These are phyloP conservation scores for Strobilomyces confusus DNA, from an alignment of 768 basidiomycete species.

Conservation along the genomic window DNA sequence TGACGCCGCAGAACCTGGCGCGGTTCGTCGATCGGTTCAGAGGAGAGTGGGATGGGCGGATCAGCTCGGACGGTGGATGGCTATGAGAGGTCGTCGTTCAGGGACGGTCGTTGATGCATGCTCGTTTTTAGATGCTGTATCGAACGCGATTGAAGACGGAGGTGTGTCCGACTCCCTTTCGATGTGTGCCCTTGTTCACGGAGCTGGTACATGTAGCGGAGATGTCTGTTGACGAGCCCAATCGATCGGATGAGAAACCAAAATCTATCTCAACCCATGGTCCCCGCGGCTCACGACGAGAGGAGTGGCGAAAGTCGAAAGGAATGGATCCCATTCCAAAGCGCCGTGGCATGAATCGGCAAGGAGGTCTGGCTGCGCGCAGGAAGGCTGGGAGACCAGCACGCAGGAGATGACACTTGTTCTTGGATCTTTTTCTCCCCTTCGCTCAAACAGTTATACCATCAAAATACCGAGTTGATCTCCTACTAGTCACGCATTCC, in stretches of 20 bases:
- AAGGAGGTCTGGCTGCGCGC: slow-evolving; percentile 56
- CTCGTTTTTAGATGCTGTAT: slow-evolving; percentile 17
- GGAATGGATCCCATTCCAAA: slow-evolving; percentile 56
- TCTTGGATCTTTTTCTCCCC: background rate
- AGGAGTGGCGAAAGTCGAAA: slow-evolving; percentile 80
- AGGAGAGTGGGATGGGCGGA: background rate
- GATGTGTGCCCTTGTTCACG: slow-evolving; percentile 6
- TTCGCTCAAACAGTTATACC: background rate
- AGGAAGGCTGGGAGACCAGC: slow-evolving; percentile 69
- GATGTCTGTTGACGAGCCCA: slow-evolving; percentile 50
- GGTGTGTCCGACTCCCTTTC: slow-evolving; percentile 14
- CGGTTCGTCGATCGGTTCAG: slow-evolving; percentile 9
- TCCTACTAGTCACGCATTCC: slow-evolving; percentile 1
- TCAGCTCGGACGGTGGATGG: background rate
- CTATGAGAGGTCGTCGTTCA: background rate
- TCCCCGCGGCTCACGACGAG: slow-evolving; percentile 68
- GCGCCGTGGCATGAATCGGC: slow-evolving; percentile 58
- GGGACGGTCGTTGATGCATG: slow-evolving; percentile 14
- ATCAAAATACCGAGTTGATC: background rate
- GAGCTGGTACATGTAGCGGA: slow-evolving; percentile 32
- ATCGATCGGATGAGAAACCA: slow-evolving; percentile 24
- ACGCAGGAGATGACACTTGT: slow-evolving; percentile 53
- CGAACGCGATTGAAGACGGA: slow-evolving; percentile 12
- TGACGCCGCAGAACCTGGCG: slow-evolving; percentile 36
- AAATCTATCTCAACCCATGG: slow-evolving; percentile 76